A percentile compares a stretch with the other conserved stretches of the same genome.
These are phyloP conservation scores for Litchi chinensis DNA, from an alignment of 345 rosid genomes.

Conservation along the genomic window DNA sequence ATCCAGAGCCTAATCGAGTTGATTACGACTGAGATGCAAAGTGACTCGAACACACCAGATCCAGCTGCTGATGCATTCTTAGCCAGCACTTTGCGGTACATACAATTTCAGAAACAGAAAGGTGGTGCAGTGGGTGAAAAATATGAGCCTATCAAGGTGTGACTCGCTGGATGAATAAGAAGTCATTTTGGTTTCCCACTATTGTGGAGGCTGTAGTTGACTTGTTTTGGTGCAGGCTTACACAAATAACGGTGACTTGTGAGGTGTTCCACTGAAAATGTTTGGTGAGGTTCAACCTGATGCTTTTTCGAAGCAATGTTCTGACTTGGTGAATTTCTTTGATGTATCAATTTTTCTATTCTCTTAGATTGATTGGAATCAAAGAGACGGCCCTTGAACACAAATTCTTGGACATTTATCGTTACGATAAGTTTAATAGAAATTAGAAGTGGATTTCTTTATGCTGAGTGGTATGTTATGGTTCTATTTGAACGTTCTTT, in stretches of 20 bases:
- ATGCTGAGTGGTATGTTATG: background rate
- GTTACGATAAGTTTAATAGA: background rate
- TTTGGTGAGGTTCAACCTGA: background rate
- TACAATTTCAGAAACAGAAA: slow-evolving; percentile 95
- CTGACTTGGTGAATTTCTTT: background rate
- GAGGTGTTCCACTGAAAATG: background rate
- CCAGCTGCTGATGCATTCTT: slow-evolving; percentile 77
- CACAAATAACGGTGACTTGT: background rate
- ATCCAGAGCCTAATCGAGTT: slow-evolving; percentile 82
- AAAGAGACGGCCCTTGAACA: background rate
- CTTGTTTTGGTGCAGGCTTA: background rate
- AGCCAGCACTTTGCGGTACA: slow-evolving; percentile 70
- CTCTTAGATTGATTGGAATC: background rate
- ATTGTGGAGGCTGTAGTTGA: background rate
- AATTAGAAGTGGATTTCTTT: background rate
- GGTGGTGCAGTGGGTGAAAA: slow-evolving; percentile 85
- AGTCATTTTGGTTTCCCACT: background rate
- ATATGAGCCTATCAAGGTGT: slow-evolving; percentile 72
- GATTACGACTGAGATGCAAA: slow-evolving; percentile 77
- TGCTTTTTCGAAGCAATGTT: background rate
- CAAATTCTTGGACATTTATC: background rate
- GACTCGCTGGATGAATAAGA: slow-evolving; percentile 20
- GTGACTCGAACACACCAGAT: slow-evolving; percentile 63
- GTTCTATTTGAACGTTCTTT: background rate
- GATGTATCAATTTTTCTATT: background rate